Percentiles rank a stretch among this genome's conserved stretches.
phyloP scores from a whole-genome alignment of 768 basidiomycete species.

The Russula emetica region DNA sequence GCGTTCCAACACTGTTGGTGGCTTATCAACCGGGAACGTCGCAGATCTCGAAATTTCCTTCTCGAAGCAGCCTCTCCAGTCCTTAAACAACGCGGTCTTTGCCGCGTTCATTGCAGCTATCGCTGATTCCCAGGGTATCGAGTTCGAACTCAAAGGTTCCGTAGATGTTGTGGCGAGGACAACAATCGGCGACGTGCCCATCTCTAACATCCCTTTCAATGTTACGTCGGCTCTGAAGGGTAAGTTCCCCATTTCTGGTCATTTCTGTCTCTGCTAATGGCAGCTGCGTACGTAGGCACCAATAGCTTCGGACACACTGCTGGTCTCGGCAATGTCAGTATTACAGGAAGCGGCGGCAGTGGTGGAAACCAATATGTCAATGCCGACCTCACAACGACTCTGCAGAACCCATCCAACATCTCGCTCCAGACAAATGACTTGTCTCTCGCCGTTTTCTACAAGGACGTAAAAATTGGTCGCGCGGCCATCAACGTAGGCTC shows the following conservation, averaged over 20 bases:
- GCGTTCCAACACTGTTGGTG: slow-evolving; percentile 45
- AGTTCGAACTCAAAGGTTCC: slow-evolving; percentile 50
- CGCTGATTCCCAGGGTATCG: slow-evolving; percentile 44
- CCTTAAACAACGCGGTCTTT: slow-evolving; percentile 54
- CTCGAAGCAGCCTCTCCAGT: slow-evolving; percentile 49
- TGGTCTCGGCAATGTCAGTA: slow-evolving; percentile 49
- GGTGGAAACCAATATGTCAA: slow-evolving; percentile 58
- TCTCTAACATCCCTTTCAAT: slow-evolving; percentile 58
- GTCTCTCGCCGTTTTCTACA: slow-evolving; percentile 54
- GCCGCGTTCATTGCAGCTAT: slow-evolving; percentile 54
- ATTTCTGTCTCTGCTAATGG: background rate
- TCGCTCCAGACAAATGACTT: slow-evolving; percentile 56
- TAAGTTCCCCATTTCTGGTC: background rate
- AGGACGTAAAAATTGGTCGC: slow-evolving; percentile 53
- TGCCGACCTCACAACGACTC: slow-evolving; percentile 51
- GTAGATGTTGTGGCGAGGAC: slow-evolving; percentile 59
- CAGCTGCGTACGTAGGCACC: slow-evolving; percentile 42
- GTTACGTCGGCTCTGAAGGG: slow-evolving; percentile 56
- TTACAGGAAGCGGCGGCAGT: slow-evolving; percentile 60
- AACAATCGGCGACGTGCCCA: slow-evolving; percentile 60
- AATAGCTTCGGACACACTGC: slow-evolving; percentile 54
- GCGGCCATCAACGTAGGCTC: slow-evolving; percentile 53
- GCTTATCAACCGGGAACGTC: slow-evolving; percentile 66
- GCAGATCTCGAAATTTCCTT: slow-evolving; percentile 57
- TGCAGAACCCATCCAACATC: slow-evolving; percentile 66